These are phyloP conservation scores for Podaxis sp. DNA, from an alignment of 768 basidiomycete genomes.

Conservation along the genomic window DNA sequence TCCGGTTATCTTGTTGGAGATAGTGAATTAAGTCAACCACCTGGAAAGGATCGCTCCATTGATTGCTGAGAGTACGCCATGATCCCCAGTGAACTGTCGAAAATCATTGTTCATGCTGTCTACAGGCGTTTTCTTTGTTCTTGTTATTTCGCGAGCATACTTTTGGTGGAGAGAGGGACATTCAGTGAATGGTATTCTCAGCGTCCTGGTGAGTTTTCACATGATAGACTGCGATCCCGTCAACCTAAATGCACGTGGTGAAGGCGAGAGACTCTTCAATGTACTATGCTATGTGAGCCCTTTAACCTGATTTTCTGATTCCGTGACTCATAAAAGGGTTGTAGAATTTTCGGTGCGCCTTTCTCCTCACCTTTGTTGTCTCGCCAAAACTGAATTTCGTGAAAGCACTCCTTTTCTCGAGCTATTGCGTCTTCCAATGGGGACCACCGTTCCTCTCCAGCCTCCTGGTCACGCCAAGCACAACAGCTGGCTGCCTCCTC, in stretches of 20 bases:
- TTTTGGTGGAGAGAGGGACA: conserved; percentile 27
- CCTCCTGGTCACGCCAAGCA: conserved; percentile 30
- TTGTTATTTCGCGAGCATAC: conserved; percentile 25
- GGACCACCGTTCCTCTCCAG: conserved; percentile 29
- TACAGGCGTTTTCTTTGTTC: conserved; percentile 24
- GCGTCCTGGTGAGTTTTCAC: conserved; percentile 21
- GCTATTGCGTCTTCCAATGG: conserved; percentile 25
- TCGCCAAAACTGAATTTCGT: neutral
- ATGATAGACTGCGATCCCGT: neutral
- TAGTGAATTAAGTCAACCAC: neutral
- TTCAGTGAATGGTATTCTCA: conserved; percentile 23
- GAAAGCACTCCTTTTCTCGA: conserved; percentile 25
- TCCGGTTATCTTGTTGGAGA: neutral
- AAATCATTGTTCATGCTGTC: neutral
- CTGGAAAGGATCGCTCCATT: conserved; percentile 24
- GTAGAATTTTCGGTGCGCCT: too few species aligned
- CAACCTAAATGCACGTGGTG: neutral
- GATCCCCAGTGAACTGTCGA: neutral
- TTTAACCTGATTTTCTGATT: too few species aligned
- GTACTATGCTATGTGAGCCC: too few species aligned
- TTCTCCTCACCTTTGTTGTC: neutral
- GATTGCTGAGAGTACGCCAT: conserved; percentile 27
- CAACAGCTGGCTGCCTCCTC: conserved; percentile 28
- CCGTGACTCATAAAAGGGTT: too few species aligned
- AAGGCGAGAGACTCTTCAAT: too few species aligned